Conservation (phyloP, 2,329 filamentous ascomycete species). For the Arthroderma uncinatum region DNA sequence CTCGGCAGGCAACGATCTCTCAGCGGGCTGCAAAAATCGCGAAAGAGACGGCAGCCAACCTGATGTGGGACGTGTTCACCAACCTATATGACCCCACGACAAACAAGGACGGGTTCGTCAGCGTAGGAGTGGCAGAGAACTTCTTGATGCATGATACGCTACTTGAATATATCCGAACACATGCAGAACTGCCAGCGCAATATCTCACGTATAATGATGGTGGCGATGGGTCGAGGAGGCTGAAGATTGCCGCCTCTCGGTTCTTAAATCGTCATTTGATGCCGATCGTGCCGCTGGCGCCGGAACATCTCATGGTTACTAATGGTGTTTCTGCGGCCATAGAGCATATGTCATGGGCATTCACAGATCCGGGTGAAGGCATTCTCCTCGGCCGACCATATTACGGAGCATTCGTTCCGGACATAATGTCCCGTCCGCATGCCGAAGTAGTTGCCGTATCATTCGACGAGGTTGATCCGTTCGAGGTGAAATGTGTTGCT, state of each 20-base stretch:
- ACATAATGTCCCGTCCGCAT: slow-evolving; percentile 38
- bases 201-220: slow-evolving; percentile 34
- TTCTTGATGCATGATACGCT: slow-evolving; percentile 31
- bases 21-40: slow-evolving; percentile 14
- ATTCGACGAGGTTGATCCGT: slow-evolving; percentile 30
- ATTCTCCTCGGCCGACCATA: slow-evolving; percentile 38
- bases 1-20: slow-evolving; percentile 7
- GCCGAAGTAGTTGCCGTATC: slow-evolving; percentile 32
- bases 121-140: slow-evolving; percentile 28
- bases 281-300: slow-evolving; percentile 24
- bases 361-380: slow-evolving; percentile 37
- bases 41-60: slow-evolving; percentile 10
- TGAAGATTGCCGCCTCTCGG: slow-evolving; percentile 31
- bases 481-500: slow-evolving; percentile 23
- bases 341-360: slow-evolving; percentile 33
- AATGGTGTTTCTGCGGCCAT: slow-evolving; percentile 35
- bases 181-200: slow-evolving; percentile 27
- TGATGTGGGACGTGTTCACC: slow-evolving; percentile 37
- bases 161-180: slow-evolving; percentile 29
- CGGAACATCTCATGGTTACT: slow-evolving; percentile 17
- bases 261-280: slow-evolving; percentile 35
- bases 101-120: slow-evolving; percentile 24
- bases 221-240: slow-evolving; percentile 28
- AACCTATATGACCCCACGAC: slow-evolving; percentile 38
- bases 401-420: slow-evolving; percentile 40